These are phyloP conservation scores for Gossypium longicalyx DNA, from an alignment of 345 rosid species.

Conservation along the genomic window DNA sequence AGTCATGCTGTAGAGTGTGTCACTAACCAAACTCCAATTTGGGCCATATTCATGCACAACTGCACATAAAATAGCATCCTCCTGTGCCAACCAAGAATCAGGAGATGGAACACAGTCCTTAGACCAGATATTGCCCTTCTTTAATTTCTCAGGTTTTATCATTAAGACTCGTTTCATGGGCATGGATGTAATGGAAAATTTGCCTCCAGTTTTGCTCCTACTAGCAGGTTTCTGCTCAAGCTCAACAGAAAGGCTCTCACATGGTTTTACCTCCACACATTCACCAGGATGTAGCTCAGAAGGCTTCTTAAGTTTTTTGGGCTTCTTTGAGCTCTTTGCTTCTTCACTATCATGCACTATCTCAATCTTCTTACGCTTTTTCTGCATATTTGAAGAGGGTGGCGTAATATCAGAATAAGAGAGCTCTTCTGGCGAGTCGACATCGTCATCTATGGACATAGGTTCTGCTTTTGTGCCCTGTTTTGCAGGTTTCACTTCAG, in stretches of 20 bases:
- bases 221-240: slow-evolving; percentile 54
- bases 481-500: slow-evolving; percentile 55
- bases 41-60: slow-evolving; percentile 97
- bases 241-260: slow-evolving; percentile 40
- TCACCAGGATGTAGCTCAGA: slow-evolving; percentile 33
- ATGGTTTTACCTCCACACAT: slow-evolving; percentile 34
- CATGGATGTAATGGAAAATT: slow-evolving; percentile 69
- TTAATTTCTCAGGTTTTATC: slow-evolving; percentile 88
- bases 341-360: slow-evolving; percentile 38
- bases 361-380: slow-evolving; percentile 66
- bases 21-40: slow-evolving; percentile 86
- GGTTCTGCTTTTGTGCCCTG: slow-evolving; percentile 41
- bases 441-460: slow-evolving; percentile 49
- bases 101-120: slow-evolving; percentile 91
- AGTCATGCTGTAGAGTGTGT: slow-evolving; percentile 74
- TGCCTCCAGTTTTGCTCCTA: slow-evolving; percentile 77
- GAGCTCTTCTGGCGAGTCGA: slow-evolving; percentile 36
- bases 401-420: slow-evolving; percentile 48
- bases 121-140: slow-evolving; percentile 87
- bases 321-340: slow-evolving; percentile 54
- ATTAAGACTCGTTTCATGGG: slow-evolving; percentile 73
- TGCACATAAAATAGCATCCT: slow-evolving; percentile 98
- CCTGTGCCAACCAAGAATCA: slow-evolving; percentile 91
- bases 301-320: slow-evolving; percentile 62
- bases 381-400: slow-evolving; percentile 37